These are phyloP conservation scores for Hyphopichia homilentoma DNA, from an alignment of 805 yeast genomes.

Conservation along the genomic window DNA sequence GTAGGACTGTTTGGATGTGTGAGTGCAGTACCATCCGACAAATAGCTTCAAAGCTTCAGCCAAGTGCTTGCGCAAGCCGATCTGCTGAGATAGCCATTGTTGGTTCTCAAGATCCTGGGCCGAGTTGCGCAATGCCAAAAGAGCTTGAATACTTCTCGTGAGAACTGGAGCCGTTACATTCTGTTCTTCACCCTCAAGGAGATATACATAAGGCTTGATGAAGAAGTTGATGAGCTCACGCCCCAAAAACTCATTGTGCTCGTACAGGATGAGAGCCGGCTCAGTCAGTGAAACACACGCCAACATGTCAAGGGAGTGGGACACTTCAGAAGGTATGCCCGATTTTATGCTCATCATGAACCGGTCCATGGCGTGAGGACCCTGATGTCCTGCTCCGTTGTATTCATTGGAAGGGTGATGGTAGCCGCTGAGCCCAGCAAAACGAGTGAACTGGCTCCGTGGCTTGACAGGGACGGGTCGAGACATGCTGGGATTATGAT, in stretches of 20 bases:
- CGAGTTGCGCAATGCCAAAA: slow-evolving; percentile 73
- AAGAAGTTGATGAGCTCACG: slow-evolving; percentile 35
- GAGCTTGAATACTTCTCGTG: slow-evolving; percentile 38
- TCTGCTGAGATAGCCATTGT: slow-evolving; percentile 61
- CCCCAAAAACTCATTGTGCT: slow-evolving; percentile 40
- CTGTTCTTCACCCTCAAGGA: slow-evolving; percentile 13
- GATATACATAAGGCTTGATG: slow-evolving; percentile 27
- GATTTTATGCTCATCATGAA: slow-evolving; percentile 67
- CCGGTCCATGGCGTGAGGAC: slow-evolving; percentile 61
- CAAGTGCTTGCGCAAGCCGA: slow-evolving; percentile 43
- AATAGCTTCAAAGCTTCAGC: slow-evolving; percentile 42
- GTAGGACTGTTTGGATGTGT: slow-evolving; percentile 11
- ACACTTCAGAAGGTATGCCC: slow-evolving; percentile 62
- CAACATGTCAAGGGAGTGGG: slow-evolving; percentile 63
- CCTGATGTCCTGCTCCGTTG: slow-evolving; percentile 39
- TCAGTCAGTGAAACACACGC: slow-evolving; percentile 47
- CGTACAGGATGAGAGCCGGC: slow-evolving; percentile 47
- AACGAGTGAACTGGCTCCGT: too few species aligned
- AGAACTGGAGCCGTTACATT: slow-evolving; percentile 16
- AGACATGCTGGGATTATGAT: too few species aligned
- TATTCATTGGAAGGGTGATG: slow-evolving; percentile 4
- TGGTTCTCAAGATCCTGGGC: slow-evolving; percentile 83
- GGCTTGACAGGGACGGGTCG: too few species aligned
- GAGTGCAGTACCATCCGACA: slow-evolving; percentile 28
- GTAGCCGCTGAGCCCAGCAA: neutral